A percentile compares a stretch with the other conserved stretches of the same genome.
phyloP scores from a whole-genome alignment of 306 rosid genomes.

The Notholithocarpus densiflorus region DNA sequence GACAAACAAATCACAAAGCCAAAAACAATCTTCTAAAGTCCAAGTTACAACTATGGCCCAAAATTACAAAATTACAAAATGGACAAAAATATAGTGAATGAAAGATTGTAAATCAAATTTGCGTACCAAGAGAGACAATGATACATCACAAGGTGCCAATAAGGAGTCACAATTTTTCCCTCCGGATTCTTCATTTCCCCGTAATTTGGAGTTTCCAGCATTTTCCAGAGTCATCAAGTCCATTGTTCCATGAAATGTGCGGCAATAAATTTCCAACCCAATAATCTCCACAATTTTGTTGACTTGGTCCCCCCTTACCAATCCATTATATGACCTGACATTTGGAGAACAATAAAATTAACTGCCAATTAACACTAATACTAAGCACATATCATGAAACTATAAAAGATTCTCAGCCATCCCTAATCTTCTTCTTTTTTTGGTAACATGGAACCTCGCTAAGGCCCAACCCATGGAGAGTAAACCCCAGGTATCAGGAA shows the following conservation, averaged over 20 bases:
- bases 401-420: neutral
- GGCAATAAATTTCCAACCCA: constrained; percentile 79
- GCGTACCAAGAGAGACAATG: constrained; percentile 71
- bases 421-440: neutral
- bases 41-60: neutral
- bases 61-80: constrained; percentile 7
- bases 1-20: neutral
- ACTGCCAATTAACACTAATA: constrained; percentile 13
- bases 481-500: no score
- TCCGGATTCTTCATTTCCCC: constrained; percentile 25
- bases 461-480: no score
- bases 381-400: neutral
- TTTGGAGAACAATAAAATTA: constrained; percentile 21
- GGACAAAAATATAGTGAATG: constrained; percentile 3
- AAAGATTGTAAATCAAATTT: constrained; percentile 1
- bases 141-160: constrained; percentile 77
- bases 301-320: constrained; percentile 57
- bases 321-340: constrained; percentile 58
- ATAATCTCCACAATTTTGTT: constrained; percentile 65
- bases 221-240: constrained; percentile 40
- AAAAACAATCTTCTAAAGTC: neutral
- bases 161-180: constrained; percentile 48
- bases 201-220: constrained; percentile 25
- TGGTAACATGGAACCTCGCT: no score
- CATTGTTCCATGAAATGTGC: constrained; percentile 41